phyloP scores from a whole-genome alignment of 2,329 filamentous ascomycete species.

The Ceratocystis colombiana region DNA sequence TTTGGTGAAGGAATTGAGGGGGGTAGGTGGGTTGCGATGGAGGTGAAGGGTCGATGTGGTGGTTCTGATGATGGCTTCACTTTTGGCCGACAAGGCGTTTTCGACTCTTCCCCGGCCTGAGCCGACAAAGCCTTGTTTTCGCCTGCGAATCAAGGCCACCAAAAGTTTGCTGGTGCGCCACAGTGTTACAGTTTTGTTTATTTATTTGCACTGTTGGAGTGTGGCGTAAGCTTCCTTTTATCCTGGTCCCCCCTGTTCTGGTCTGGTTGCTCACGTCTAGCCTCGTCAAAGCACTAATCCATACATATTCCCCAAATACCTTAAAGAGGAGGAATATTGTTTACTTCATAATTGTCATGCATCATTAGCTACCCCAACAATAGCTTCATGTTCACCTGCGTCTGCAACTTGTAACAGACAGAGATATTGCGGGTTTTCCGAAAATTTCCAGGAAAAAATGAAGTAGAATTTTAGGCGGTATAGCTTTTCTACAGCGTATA shows the following conservation, averaged over 20 bases:
- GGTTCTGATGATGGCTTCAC: conserved; percentile 32
- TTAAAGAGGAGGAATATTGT: no score
- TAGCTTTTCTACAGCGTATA: no score
- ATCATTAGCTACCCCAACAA: no score
- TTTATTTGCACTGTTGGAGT: neutral
- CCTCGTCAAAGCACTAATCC: no score
- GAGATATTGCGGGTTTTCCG: no score
- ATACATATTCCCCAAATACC: no score
- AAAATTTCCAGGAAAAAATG: no score
- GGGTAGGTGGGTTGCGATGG: conserved; percentile 31
- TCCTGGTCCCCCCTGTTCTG: neutral
- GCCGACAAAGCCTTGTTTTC: conserved; percentile 21
- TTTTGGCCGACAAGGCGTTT: conserved; percentile 27
- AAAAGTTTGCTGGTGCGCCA: conserved; percentile 8
- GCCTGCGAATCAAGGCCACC: conserved; percentile 24
- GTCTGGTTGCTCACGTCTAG: no score
- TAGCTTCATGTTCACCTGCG: no score
- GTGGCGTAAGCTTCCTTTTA: conserved; percentile 13
- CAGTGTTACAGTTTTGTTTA: neutral
- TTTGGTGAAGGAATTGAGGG: conserved; percentile 39
- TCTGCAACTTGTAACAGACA: no score
- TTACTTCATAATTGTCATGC: no score
- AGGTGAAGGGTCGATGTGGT: conserved; percentile 29
- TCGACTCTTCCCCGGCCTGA: conserved; percentile 22
- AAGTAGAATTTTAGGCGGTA: no score